These are phyloP conservation scores for Boletus barrowsii DNA, from an alignment of 768 basidiomycete genomes.

Conservation along the genomic window DNA sequence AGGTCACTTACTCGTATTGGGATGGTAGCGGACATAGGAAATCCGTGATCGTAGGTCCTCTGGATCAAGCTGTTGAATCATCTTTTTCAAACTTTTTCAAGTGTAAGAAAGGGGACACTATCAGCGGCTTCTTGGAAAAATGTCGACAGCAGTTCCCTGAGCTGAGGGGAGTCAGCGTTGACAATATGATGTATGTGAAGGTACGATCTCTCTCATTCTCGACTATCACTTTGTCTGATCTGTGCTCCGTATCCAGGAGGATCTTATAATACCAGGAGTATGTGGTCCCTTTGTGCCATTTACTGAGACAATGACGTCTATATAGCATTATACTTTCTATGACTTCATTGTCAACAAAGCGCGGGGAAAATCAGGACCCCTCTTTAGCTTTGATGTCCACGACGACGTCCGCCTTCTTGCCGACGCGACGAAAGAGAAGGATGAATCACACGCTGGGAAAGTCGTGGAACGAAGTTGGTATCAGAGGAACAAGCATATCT, in stretches of 20 bases:
- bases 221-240: slow-evolving; percentile 1
- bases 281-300: slow-evolving; percentile 22
- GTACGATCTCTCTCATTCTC: slow-evolving; percentile 36
- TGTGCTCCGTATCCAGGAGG: slow-evolving; percentile 60
- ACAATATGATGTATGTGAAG: slow-evolving; percentile 99
- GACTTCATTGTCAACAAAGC: slow-evolving; percentile 99
- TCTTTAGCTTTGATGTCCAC: slow-evolving; percentile 99
- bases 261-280: slow-evolving; percentile 95
- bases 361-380: slow-evolving; percentile 93
- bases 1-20: slow-evolving; percentile 96
- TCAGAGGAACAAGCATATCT: slow-evolving; percentile 95
- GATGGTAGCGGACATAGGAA: slow-evolving; percentile 97
- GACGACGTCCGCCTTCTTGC: slow-evolving; percentile 94
- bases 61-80: background rate
- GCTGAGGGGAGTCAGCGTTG: slow-evolving; percentile 82
- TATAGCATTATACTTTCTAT: slow-evolving; percentile 96
- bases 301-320: background rate
- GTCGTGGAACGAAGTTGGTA: slow-evolving; percentile 97
- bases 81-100: slow-evolving; percentile 29
- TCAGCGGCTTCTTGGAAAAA: slow-evolving; percentile 86
- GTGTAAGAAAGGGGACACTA: slow-evolving; percentile 97
- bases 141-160: slow-evolving; percentile 93
- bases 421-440: slow-evolving; percentile 95
- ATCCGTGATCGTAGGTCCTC: slow-evolving; percentile 70
- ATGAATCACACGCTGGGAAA: slow-evolving; percentile 98